Base-by-base conservation (phyloP, 805 yeast species). In the Spathaspora boniae region DNA sequence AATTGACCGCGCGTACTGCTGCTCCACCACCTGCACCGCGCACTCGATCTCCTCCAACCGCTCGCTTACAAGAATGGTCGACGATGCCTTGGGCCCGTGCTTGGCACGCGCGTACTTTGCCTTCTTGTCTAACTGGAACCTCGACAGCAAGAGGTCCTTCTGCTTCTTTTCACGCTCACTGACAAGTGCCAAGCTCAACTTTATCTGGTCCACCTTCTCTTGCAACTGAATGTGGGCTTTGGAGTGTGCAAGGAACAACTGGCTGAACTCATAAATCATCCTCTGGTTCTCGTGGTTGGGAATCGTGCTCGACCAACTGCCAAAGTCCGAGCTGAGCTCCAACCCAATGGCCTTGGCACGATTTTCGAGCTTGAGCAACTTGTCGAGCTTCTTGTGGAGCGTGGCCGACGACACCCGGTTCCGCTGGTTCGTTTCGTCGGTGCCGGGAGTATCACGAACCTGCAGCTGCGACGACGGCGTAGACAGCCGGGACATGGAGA, bases 11-110 rank as follows among this genome's bases (percentile, higher is more conserved):
- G 62, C 56, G 31, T 68, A 62, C 47, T 78, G 83, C 20, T 64
- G 70, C 40, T 72, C 72, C 5, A 74, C 73, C 16, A 77, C 72
- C 36, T 67, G 74, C n/a, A 74, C 59, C 24, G 75, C 68, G 41
- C 70, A 65, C 28, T 65, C 63, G 37, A 70, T 55, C 42, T 73
- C 78, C 48, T 78, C 83, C 22, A 78, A 49, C 34, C 65, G 62
- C 46, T 78, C 85, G 38, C 60, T 62, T 1, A 72, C 53, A 14
- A 74, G 50, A 11, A 67, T 53, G 0, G 76, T 64, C 6, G 53
- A 54, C 12, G 70, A 65, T 19, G 71, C 65, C 32, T 67, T 56
- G 2, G 56, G 70, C 3, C 80, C 81, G 40, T 26, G 34, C 42
- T 65, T 69, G 26, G 68, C 56, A 40, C 73, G 78, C 28, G 61